Conservation (phyloP, 257 asterid genomes). For the Ilex aquifolium region DNA sequence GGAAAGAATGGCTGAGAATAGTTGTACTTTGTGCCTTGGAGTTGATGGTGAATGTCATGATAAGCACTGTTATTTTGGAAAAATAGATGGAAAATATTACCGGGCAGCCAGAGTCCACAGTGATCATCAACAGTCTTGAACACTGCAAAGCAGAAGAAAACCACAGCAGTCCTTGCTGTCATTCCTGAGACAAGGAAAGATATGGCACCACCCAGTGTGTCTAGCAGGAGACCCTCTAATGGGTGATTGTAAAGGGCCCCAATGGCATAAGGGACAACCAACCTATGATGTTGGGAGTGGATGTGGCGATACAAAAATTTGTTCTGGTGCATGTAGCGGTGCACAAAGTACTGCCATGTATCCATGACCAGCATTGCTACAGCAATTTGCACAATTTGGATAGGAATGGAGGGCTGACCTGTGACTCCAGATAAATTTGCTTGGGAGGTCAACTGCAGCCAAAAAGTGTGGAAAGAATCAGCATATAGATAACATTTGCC, state of each 20-base stretch:
- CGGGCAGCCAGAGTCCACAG: slow-evolving; percentile 88
- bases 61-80: slow-evolving; percentile 80
- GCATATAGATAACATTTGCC: too few species aligned
- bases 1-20: slow-evolving; percentile 87
- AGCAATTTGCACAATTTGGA: slow-evolving; percentile 49
- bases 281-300: slow-evolving; percentile 79
- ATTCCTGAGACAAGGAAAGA: slow-evolving; percentile 77
- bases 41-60: slow-evolving; percentile 91
- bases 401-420: slow-evolving; percentile 54
- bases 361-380: slow-evolving; percentile 89
- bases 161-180: slow-evolving; percentile 77
- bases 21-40: slow-evolving; percentile 74
- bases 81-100: slow-evolving; percentile 67
- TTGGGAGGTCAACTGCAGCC: slow-evolving; percentile 62
- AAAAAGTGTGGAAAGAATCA: slow-evolving; percentile 19
- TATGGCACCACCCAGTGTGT: slow-evolving; percentile 85
- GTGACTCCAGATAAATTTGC: slow-evolving; percentile 27
- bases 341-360: slow-evolving; percentile 95
- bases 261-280: slow-evolving; percentile 74
- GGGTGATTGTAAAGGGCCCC: slow-evolving; percentile 95
- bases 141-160: slow-evolving; percentile 82
- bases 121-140: slow-evolving; percentile 84
- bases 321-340: slow-evolving; percentile 93
- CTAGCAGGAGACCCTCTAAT: slow-evolving; percentile 74
- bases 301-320: slow-evolving; percentile 64